Base-by-base conservation (phyloP, 2,329 filamentous ascomycete genomes). In the Hypoxylon sp. region DNA sequence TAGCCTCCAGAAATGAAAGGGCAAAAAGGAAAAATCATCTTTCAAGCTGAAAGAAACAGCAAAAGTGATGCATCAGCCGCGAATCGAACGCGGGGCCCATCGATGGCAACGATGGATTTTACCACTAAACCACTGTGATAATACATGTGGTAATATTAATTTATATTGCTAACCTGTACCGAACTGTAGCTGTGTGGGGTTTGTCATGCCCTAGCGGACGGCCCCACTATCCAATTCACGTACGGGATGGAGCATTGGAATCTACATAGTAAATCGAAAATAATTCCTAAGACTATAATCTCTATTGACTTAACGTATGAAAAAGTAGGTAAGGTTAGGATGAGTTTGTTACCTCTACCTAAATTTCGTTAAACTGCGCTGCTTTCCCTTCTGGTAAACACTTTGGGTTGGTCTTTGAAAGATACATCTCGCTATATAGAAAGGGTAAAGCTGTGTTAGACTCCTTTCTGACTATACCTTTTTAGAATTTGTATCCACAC, bases 81-180 rank as follows among this genome's bases (percentile, higher is more conserved):
- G 81, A 82, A 82, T 82, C 80, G 81, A 82, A 82, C 81, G 75
- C 80, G 81, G 81, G 81, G 81, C 82, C 81, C 82, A 82, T 84
- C 82, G 82, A 84, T 84, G 82, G 82, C 82, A 84, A 84, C 82
- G 82, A 84, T 82, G 81, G 81, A 84, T 84, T 83, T 83, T 84
- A 84, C 82, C 82, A 83, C 82, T 84, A 83, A 83, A 84, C 82
- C 82, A 84, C 81, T 82, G 40, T 44, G 7, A 22, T 11, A 11
- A 11, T 7, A 1, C 2, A 3, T 27, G 25, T 17, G 7, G 11
- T 40, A 14, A 33, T 22, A 14, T 14, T 46, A 4, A 22, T 44
- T 1, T 35, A 53, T 53, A 33, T 53, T 6, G 30, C 49, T n/a
- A n/a, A n/a, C 5, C 8, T 25, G 17, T 1, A n/a, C n/a, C 2